These are phyloP conservation scores for Phytophthora europaea DNA, from an alignment of 352 stramenopile species.

Conservation along the genomic window DNA sequence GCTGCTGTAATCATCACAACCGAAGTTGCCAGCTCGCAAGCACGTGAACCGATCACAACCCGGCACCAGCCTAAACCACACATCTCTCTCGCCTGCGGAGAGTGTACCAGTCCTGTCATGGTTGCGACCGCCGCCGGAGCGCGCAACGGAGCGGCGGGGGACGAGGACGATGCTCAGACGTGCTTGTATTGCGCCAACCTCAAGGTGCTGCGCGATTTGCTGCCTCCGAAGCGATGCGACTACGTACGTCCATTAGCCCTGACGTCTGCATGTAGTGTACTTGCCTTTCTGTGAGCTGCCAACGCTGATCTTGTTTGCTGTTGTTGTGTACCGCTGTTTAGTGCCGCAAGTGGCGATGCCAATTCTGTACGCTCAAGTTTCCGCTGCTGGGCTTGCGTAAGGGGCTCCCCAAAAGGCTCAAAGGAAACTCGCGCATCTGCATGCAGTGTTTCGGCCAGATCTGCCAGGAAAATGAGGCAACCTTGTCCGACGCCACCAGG, in stretches of 20 bases:
- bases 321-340: slow-evolving; percentile 12
- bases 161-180: slow-evolving; percentile 13
- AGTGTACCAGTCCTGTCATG: slow-evolving; percentile 55
- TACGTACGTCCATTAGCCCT: slow-evolving; percentile 45
- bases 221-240: slow-evolving; percentile 67
- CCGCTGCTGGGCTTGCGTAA: slow-evolving; percentile 53
- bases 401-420: slow-evolving; percentile 55
- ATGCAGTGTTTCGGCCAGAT: slow-evolving; percentile 56
- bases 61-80: slow-evolving; percentile 35
- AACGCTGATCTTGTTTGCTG: slow-evolving; percentile 2
- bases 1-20: slow-evolving; percentile 10
- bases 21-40: background rate
- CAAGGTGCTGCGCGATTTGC: slow-evolving; percentile 57
- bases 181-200: slow-evolving; percentile 62
- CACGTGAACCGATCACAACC: background rate
- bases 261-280: background rate
- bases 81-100: slow-evolving; percentile 17
- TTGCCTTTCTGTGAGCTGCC: background rate
- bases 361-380: slow-evolving; percentile 75
- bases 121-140: background rate
- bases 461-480: slow-evolving; percentile 48
- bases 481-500: background rate
- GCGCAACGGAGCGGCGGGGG: background rate
- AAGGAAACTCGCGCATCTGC: slow-evolving; percentile 69
- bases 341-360: slow-evolving; percentile 63